Percentiles rank a stretch among this genome's conserved stretches.
Conservation (phyloP, 495 filamentous ascomycete species). For the Clavariopsis aquatica region DNA sequence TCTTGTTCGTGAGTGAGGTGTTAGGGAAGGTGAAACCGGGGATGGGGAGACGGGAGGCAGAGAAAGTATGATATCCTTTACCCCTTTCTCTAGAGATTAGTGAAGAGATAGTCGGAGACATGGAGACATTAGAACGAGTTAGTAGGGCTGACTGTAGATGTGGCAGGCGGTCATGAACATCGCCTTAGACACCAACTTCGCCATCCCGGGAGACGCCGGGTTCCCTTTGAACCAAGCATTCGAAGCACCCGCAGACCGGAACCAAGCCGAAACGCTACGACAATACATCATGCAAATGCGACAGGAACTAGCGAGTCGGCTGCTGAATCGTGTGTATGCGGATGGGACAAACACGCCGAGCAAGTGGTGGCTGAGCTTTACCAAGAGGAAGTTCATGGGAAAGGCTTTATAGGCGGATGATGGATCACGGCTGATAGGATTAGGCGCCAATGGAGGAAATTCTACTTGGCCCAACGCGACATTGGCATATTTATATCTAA, state of each 20-base stretch:
- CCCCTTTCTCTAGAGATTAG: not conserved
- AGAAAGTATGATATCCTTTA: constrained; percentile 41
- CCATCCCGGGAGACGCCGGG: constrained; percentile 88
- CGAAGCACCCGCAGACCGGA: constrained; percentile 77
- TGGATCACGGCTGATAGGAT: too few species aligned
- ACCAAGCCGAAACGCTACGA: constrained; percentile 83
- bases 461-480: not conserved
- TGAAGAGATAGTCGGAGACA: not conserved
- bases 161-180: constrained; percentile 62
- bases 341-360: constrained; percentile 74
- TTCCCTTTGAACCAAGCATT: constrained; percentile 91
- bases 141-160: not conserved
- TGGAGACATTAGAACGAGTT: too few species aligned
- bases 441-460: not conserved
- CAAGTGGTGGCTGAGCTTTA: constrained; percentile 99
- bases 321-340: constrained; percentile 82
- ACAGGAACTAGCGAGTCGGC: constrained; percentile 80
- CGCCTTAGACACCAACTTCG: constrained; percentile 84
- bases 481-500: constrained; percentile 1
- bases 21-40: constrained; percentile 77
- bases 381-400: constrained; percentile 99
- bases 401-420: constrained; percentile 54
- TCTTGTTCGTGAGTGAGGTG: constrained; percentile 87
- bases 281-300: constrained; percentile 88
- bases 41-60: constrained; percentile 56